phyloP scores from a whole-genome alignment of 192 early-diverging fungal species.

The Neocallimastix lanati region DNA sequence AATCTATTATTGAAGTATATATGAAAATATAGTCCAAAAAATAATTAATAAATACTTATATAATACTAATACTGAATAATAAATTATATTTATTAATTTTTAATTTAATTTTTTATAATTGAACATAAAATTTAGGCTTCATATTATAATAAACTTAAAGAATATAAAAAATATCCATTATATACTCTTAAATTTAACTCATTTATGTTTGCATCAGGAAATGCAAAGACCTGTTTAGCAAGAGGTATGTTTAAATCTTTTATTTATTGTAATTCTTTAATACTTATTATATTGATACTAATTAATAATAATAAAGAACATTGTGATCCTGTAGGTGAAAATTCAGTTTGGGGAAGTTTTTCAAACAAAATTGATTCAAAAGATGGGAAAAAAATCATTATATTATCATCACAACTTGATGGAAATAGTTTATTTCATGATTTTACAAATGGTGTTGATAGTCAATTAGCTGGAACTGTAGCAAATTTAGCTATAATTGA shows the following conservation, averaged over 20 bases:
- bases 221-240: conserved; percentile 48
- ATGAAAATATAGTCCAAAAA: conserved; percentile 21
- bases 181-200: conserved; percentile 50
- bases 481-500: conserved; percentile 46
- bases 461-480: conserved; percentile 36
- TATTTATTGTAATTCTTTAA: too few species aligned
- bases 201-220: conserved; percentile 47
- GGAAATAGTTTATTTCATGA: conserved; percentile 46
- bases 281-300: too few species aligned
- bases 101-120: neutral
- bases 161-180: conserved; percentile 40
- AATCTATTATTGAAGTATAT: conserved; percentile 3
- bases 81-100: neutral
- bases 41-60: too few species aligned
- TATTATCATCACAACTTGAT: conserved; percentile 46
- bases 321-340: conserved; percentile 46
- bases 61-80: too few species aligned
- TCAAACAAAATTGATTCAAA: conserved; percentile 24
- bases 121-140: too few species aligned
- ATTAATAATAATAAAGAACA: too few species aligned
- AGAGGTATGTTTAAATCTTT: conserved; percentile 32
- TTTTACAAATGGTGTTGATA: conserved; percentile 29
- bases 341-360: conserved; percentile 48
- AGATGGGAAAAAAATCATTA: conserved; percentile 44
- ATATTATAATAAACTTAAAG: conserved; percentile 14